A percentile compares a stretch with the other conserved stretches of the same genome.
phyloP scores from a whole-genome alignment of 306 rosid species.

The Quercus aquifolioides region DNA sequence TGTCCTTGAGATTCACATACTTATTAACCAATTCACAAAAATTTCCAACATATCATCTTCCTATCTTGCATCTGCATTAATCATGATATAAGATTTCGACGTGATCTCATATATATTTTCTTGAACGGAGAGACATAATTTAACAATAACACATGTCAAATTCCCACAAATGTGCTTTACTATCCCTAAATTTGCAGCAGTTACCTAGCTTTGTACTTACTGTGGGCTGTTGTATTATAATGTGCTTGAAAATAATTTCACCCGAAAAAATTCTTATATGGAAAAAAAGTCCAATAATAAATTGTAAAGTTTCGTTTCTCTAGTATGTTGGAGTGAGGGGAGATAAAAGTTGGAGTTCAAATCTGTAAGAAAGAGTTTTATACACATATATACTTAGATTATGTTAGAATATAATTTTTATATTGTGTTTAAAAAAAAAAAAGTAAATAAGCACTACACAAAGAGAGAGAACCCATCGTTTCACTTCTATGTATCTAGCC shows the following conservation, averaged over 20 bases:
- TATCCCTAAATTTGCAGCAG: neutral
- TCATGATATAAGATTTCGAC: no score
- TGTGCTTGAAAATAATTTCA: neutral
- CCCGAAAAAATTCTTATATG: neutral
- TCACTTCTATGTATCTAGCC: conserved; percentile 23
- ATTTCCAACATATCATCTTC: neutral
- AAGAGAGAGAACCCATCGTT: neutral
- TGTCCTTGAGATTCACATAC: no score
- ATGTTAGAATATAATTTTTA: neutral
- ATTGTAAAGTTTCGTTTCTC: neutral
- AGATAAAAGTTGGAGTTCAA: fast-evolving
- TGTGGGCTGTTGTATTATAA: neutral
- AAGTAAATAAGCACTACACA: neutral
- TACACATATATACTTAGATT: no score
- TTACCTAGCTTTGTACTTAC: neutral
- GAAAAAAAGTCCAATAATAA: neutral
- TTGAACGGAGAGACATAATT: neutral
- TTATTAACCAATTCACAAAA: no score
- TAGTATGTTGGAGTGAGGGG: neutral
- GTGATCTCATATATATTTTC: no score
- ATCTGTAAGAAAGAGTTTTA: fast-evolving
- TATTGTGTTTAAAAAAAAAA: neutral
- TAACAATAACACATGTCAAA: neutral
- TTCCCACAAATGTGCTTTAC: neutral
- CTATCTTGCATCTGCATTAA: neutral